phyloP scores from a whole-genome alignment of 1,284 basidiomycete genomes.

The Trametes versicolor region DNA sequence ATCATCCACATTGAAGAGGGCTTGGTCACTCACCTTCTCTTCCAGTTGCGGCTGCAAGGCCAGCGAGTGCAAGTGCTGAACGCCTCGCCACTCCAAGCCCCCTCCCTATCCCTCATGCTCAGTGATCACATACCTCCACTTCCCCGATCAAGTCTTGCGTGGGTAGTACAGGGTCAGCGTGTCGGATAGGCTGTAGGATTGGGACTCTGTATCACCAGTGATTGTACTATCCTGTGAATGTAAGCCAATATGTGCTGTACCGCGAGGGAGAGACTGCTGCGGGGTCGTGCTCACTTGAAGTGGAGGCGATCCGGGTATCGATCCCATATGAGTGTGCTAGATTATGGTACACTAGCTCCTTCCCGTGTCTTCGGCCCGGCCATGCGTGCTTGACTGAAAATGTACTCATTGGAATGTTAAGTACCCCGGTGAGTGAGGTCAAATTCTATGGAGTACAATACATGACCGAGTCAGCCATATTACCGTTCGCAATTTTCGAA shows the following conservation, averaged over 20 bases:
- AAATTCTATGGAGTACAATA: too few relatives aligned
- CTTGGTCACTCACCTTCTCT: conserved; percentile 3
- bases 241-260: neutral
- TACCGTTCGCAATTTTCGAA: too few relatives aligned
- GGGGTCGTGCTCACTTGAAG: neutral
- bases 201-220: conserved; percentile 9
- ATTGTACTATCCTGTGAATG: conserved; percentile 3
- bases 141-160: conserved; percentile 4
- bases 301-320: neutral
- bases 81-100: conserved; percentile 11
- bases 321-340: neutral
- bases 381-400: too few relatives aligned
- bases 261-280: neutral
- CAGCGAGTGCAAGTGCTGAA: conserved; percentile 70
- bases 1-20: neutral
- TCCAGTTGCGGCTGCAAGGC: conserved; percentile 65
- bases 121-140: conserved; percentile 10
- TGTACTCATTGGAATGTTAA: too few relatives aligned
- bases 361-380: too few relatives aligned
- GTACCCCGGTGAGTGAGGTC: too few relatives aligned
- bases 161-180: conserved; percentile 12
- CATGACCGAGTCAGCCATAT: too few relatives aligned
- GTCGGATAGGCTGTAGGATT: conserved; percentile 29
- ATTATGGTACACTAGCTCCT: conserved; percentile 14
- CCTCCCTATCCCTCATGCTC: conserved; percentile 9